Evolutionary conservation across 352 stramenopile genomes (phyloP).

Genomic region (Globisporangium nunn): DNA sequence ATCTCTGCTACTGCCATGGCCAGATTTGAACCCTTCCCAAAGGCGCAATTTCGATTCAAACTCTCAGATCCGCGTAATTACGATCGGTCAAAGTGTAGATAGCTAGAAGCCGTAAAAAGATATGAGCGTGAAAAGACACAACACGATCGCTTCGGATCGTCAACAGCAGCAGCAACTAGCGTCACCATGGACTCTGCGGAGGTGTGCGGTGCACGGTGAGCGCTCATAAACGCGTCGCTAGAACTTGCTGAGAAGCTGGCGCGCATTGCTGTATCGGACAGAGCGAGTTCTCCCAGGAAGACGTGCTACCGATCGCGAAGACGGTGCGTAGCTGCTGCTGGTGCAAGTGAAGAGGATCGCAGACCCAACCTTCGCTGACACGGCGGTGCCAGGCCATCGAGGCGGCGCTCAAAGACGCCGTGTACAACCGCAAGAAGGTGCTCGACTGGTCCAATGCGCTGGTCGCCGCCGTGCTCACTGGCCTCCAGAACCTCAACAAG

Average conservation of each 20-base stretch:
- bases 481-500: slow-evolving; percentile 83
- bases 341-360: background rate
- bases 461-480: slow-evolving; percentile 69
- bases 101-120: too few relatives aligned
- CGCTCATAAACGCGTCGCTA: too few relatives aligned
- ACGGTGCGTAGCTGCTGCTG: slow-evolving; percentile 16
- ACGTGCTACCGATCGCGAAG: slow-evolving; percentile 71
- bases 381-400: slow-evolving; percentile 48
- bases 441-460: slow-evolving; percentile 82
- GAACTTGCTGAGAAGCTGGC: background rate
- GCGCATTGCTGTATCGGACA: slow-evolving; percentile 11
- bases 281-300: slow-evolving; percentile 76
- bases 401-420: slow-evolving; percentile 63
- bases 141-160: background rate
- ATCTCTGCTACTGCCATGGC: background rate
- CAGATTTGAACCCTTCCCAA: background rate
- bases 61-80: slow-evolving; percentile 14
- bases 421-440: slow-evolving; percentile 85
- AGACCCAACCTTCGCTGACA: background rate
- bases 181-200: slow-evolving; percentile 40
- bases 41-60: slow-evolving; percentile 1
- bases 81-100: background rate
- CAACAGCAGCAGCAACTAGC: background rate
- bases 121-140: too few relatives aligned
- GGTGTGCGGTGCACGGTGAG: slow-evolving; percentile 8